A percentile compares a stretch with the other conserved stretches of the same genome.
Evolutionary conservation across 805 yeast species (phyloP).

Genomic region (Wickerhamia fluorescens): DNA sequence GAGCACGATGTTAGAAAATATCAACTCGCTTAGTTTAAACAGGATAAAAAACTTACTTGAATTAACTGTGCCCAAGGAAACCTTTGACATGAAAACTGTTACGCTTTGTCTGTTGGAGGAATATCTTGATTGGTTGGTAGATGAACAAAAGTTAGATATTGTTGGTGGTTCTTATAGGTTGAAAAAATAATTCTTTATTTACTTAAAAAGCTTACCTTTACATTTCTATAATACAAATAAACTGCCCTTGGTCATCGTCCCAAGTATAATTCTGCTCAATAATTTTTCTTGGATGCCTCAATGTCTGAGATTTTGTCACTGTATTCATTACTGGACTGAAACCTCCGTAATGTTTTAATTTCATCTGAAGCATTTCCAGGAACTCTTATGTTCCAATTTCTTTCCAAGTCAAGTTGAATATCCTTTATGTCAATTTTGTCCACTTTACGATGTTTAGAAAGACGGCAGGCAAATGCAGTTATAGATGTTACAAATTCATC

Average conservation of each 20-base stretch:
- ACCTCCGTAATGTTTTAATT: conserved; percentile 16
- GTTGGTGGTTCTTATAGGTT: conserved; percentile 23
- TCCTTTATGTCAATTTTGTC: conserved; percentile 21
- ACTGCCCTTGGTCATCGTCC: too few relatives aligned
- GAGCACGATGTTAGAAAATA: conserved; percentile 53
- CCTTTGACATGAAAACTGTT: conserved; percentile 25
- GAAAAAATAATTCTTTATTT: too few relatives aligned
- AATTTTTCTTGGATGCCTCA: conserved; percentile 6
- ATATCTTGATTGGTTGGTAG: conserved; percentile 36
- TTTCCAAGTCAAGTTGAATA: conserved; percentile 21
- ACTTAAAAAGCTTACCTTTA: too few relatives aligned
- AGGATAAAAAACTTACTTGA: conserved; percentile 48
- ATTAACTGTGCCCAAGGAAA: conserved; percentile 50
- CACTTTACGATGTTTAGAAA: conserved; percentile 22
- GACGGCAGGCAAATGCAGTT: conserved; percentile 21
- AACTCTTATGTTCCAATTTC: conserved; percentile 21
- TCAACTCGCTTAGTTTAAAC: conserved; percentile 42
- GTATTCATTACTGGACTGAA: conserved; percentile 19
- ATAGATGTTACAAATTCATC: conserved; percentile 23
- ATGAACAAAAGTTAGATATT: conserved; percentile 32
- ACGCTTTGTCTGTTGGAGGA: conserved; percentile 35
- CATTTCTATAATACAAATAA: too few relatives aligned
- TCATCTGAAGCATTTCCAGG: conserved; percentile 23
- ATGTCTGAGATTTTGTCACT: conserved; percentile 15
- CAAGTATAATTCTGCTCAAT: too few relatives aligned